A percentile compares a stretch with the other conserved stretches of the same genome.
Conservation (phyloP, 2,329 filamentous ascomycete genomes). For the Sarocladium kiliense region DNA sequence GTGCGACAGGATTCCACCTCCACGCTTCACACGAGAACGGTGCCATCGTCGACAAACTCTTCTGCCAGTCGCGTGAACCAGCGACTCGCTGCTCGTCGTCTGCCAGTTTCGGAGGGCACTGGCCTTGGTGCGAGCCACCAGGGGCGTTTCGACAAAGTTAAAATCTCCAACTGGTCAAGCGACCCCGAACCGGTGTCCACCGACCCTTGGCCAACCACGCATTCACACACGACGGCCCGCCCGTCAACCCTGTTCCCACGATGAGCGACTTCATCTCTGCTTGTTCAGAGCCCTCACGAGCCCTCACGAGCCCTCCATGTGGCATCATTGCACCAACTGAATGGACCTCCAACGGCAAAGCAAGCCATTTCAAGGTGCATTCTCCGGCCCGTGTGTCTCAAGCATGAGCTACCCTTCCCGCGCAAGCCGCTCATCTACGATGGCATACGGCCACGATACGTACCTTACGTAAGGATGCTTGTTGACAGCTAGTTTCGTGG, state of each 20-base stretch:
- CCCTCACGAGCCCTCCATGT: background rate
- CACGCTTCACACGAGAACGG: no score
- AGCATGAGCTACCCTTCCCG: background rate
- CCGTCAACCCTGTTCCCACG: background rate
- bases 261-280: conserved; percentile 12
- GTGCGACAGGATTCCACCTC: background rate
- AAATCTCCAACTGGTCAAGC: background rate
- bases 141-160: background rate
- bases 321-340: background rate
- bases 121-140: background rate
- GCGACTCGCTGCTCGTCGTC: background rate
- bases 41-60: background rate
- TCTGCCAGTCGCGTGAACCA: no score
- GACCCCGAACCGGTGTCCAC: background rate
- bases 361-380: background rate
- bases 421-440: background rate
- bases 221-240: background rate
- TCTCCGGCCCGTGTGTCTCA: background rate
- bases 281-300: conserved; percentile 7
- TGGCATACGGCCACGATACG: background rate
- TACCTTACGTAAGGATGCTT: background rate
- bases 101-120: background rate
- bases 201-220: background rate
- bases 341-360: background rate
- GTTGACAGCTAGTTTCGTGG: background rate